Conservation (phyloP, 441 rosid genomes). For the Capsella rubella region DNA sequence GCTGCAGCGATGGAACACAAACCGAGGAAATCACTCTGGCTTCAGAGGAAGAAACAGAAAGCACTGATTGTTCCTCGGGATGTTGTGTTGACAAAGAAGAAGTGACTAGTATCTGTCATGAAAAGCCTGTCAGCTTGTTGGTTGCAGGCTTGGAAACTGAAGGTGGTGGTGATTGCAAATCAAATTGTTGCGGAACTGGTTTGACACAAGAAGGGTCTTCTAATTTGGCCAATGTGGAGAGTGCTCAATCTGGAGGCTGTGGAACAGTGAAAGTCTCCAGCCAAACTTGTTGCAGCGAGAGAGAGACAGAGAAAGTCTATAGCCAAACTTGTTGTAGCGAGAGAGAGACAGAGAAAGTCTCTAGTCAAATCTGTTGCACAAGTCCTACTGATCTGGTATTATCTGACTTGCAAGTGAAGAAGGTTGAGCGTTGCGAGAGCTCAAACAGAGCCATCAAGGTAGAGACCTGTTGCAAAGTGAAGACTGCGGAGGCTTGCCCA, state of each 20-base stretch:
- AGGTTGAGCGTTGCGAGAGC: slow-evolving; percentile 4
- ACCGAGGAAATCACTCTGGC: slow-evolving; percentile 36
- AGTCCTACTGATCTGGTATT: slow-evolving; percentile 26
- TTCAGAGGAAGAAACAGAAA: slow-evolving; percentile 19
- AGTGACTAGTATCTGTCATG: slow-evolving; percentile 14
- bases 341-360: slow-evolving; percentile 24
- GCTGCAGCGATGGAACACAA: slow-evolving; percentile 25
- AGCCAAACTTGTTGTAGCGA: slow-evolving; percentile 25
- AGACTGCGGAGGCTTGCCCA: slow-evolving; percentile 31
- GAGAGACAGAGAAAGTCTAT: slow-evolving; percentile 26
- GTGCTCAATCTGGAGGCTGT: not conserved
- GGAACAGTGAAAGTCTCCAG: not conserved
- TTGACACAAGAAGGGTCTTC: slow-evolving; percentile 32
- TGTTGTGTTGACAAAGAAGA: slow-evolving; percentile 35
- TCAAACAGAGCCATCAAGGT: not conserved
- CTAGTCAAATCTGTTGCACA: slow-evolving; percentile 31
- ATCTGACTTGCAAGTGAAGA: slow-evolving; percentile 39
- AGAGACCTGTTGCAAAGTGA: slow-evolving; percentile 42
- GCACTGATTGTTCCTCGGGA: not conserved
- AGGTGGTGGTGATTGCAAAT: slow-evolving; percentile 28
- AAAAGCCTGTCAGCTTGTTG: slow-evolving; percentile 23
- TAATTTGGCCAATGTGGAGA: slow-evolving; percentile 2
- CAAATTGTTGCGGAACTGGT: slow-evolving; percentile 31
- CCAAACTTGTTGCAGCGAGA: slow-evolving; percentile 24
- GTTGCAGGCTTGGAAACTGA: slow-evolving; percentile 7